Percentiles rank a stretch among this genome's conserved stretches.
Evolutionary conservation across 139 green algal species (phyloP).

Genomic region (Edaphochlamys debaryana): DNA sequence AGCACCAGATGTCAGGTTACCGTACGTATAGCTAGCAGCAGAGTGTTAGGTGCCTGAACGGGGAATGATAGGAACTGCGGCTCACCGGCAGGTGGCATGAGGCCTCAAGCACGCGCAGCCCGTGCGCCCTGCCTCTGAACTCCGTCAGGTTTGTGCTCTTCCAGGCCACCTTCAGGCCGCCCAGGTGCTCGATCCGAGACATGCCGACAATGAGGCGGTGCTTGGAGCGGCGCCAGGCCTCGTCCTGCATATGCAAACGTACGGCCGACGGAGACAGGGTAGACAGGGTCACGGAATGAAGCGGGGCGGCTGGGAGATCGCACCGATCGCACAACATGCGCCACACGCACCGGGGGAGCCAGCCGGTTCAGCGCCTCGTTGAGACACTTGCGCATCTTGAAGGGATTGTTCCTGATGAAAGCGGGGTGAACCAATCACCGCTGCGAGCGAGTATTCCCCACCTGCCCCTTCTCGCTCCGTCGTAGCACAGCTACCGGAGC

Average conservation of each 20-base stretch:
- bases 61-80: no score
- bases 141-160: neutral
- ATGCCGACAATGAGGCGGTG: neutral
- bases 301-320: no score
- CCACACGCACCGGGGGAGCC: neutral
- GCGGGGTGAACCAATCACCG: neutral
- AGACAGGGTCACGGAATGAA: neutral
- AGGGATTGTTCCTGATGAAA: neutral
- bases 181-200: neutral
- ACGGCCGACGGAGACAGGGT: neutral
- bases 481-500: neutral
- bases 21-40: no score
- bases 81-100: constrained; percentile 1
- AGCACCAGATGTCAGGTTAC: neutral
- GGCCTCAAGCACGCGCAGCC: neutral
- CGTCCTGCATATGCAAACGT: neutral
- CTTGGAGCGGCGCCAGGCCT: neutral
- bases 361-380: neutral
- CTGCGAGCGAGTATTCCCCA: no score
- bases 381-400: neutral
- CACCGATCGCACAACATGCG: neutral
- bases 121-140: neutral
- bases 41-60: no score
- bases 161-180: neutral
- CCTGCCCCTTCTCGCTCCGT: neutral